These are phyloP conservation scores for Huntiella abstrusa DNA, from an alignment of 2,329 filamentous ascomycete genomes.

Conservation along the genomic window DNA sequence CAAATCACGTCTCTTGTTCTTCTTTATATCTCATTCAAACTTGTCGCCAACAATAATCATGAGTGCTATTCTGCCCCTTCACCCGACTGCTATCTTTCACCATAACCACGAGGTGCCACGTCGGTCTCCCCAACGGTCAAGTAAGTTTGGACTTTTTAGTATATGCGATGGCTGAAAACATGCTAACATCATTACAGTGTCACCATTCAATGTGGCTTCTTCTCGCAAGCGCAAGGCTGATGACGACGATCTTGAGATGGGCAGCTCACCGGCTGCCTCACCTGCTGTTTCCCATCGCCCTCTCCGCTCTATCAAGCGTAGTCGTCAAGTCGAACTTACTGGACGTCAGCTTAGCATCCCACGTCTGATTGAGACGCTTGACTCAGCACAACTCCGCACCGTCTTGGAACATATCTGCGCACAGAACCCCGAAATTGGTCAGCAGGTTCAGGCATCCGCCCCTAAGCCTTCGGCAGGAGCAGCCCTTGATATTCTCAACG, in stretches of 20 bases:
- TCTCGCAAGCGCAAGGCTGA: constrained; percentile 73
- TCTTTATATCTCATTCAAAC: too few species aligned
- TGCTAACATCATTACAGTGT: constrained; percentile 14
- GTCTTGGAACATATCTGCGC: constrained; percentile 86
- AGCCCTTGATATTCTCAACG: constrained; percentile 59
- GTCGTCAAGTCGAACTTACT: constrained; percentile 42
- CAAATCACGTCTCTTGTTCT: too few species aligned
- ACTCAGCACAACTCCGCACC: constrained; percentile 63
- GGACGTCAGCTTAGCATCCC: constrained; percentile 37
- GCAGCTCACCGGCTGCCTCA: constrained; percentile 67
- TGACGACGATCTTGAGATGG: constrained; percentile 74
- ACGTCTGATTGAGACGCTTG: constrained; percentile 84
- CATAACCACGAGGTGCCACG: constrained; percentile 38
- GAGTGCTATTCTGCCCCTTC: constrained; percentile 40
- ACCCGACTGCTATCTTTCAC: constrained; percentile 35
- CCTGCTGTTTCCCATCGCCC: constrained; percentile 54
- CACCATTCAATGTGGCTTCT: constrained; percentile 30
- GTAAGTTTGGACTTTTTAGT: constrained; percentile 23
- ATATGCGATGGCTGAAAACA: too few species aligned
- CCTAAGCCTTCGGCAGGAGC: constrained; percentile 73
- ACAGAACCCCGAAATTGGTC: constrained; percentile 65
- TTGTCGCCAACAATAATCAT: constrained; percentile 22
- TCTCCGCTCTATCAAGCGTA: constrained; percentile 48
- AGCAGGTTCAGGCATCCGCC: constrained; percentile 66
- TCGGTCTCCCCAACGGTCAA: constrained; percentile 33